A percentile compares a stretch with the other conserved stretches of the same genome.
phyloP scores from a whole-genome alignment of 805 yeast genomes.

The Monosporozyma servazzii region DNA sequence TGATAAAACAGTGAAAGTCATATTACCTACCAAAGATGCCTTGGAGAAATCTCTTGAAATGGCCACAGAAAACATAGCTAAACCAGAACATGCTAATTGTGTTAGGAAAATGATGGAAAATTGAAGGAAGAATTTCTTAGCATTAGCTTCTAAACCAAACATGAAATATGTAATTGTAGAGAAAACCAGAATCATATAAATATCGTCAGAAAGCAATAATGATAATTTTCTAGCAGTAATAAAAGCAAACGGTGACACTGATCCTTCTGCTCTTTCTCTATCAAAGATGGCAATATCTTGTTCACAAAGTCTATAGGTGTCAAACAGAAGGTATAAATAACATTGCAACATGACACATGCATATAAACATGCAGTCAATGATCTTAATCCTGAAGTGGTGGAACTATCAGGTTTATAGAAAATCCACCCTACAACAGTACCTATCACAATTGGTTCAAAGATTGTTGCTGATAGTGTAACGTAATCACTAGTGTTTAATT shows the following conservation, averaged over 20 bases:
- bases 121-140: conserved; percentile 49
- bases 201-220: conserved; percentile 59
- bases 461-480: conserved; percentile 38
- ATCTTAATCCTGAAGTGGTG: conserved; percentile 49
- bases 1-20: conserved; percentile 60
- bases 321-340: conserved; percentile 47
- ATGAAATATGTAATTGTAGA: conserved; percentile 61
- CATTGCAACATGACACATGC: conserved; percentile 45
- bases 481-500: conserved; percentile 42
- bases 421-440: conserved; percentile 67
- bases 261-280: conserved; percentile 63
- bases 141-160: conserved; percentile 55
- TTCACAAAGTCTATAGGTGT: conserved; percentile 47
- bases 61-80: conserved; percentile 36
- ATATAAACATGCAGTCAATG: conserved; percentile 45
- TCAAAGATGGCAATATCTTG: conserved; percentile 48
- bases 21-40: conserved; percentile 53
- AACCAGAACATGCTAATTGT: conserved; percentile 34
- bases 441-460: conserved; percentile 42
- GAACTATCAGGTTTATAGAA: conserved; percentile 45
- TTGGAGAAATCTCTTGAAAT: conserved; percentile 51
- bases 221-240: conserved; percentile 56
- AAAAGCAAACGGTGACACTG: conserved; percentile 59
- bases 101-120: conserved; percentile 50
- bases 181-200: conserved; percentile 51